Conservation (phyloP, 2,329 filamentous ascomycete genomes). For the Fusarium sp. region DNA sequence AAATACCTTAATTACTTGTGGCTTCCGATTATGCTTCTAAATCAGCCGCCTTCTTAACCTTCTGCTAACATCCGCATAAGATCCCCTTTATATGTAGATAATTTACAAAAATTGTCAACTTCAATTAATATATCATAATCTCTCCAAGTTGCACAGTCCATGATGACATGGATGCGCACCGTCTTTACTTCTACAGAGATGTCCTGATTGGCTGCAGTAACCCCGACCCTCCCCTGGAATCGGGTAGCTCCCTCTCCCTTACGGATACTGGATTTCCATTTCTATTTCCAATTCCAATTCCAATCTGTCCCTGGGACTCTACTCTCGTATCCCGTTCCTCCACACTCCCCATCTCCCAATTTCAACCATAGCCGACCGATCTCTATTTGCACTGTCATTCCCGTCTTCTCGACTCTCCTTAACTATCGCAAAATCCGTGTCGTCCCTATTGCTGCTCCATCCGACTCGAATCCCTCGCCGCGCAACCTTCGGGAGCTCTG, state of each 20-base stretch:
- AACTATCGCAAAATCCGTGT: slow-evolving; percentile 4
- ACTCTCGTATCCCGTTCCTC: slow-evolving; percentile 30
- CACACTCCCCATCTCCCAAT: slow-evolving; percentile 7
- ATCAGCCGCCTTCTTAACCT: background rate
- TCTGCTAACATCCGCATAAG: background rate
- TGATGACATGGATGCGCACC: slow-evolving; percentile 14
- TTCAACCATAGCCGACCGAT: slow-evolving; percentile 20
- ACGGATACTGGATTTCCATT: slow-evolving; percentile 16
- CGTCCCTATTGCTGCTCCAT: background rate
- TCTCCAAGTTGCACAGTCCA: slow-evolving; percentile 18
- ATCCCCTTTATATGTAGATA: background rate
- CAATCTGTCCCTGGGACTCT: slow-evolving; percentile 21
- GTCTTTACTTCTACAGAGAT: background rate
- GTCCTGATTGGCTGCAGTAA: slow-evolving; percentile 23
- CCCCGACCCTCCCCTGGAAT: slow-evolving; percentile 24
- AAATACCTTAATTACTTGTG: background rate
- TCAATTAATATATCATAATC: background rate
- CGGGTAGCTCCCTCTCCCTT: slow-evolving; percentile 39
- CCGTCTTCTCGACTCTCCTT: slow-evolving; percentile 14
- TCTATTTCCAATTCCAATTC: slow-evolving; percentile 1
- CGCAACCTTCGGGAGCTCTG: slow-evolving; percentile 25
- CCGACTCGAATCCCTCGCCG: background rate
- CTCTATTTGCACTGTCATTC: slow-evolving; percentile 21
- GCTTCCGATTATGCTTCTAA: no score
- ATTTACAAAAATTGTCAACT: background rate